phyloP scores from a whole-genome alignment of 257 asterid genomes.

The Solanum sitiens region DNA sequence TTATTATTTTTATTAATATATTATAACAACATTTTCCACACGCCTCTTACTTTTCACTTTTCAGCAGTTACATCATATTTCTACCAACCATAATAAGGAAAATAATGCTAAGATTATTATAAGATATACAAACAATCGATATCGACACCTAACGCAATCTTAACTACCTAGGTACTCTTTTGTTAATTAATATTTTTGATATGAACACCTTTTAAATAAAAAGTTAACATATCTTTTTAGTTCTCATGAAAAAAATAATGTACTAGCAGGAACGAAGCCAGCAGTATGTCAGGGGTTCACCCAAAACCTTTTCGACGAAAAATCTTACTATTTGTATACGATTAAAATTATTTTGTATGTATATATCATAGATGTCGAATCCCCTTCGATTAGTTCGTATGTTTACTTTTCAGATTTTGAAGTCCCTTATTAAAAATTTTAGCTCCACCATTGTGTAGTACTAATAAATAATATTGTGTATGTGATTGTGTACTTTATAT shows the following conservation, averaged over 20 bases:
- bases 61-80: not conserved
- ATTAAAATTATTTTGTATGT: no score
- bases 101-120: not conserved
- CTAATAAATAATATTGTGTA: not conserved
- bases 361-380: no score
- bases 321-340: no score
- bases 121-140: not conserved
- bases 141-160: not conserved
- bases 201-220: not conserved
- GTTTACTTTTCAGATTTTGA: no score
- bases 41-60: not conserved
- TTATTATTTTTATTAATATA: not conserved
- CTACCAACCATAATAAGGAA: not conserved
- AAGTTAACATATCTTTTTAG: no score
- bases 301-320: no score
- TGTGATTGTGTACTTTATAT: not conserved
- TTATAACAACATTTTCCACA: not conserved
- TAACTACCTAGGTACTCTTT: not conserved
- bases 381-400: no score
- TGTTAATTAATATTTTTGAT: not conserved
- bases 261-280: no score
- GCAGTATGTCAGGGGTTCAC: no score
- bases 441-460: no score
- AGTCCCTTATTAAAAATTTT: no score
- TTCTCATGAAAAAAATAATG: not conserved